A percentile compares a stretch with the other conserved stretches of the same genome.
phyloP scores from a whole-genome alignment of 179 eudicot genomes.

The Silene vulgaris region DNA sequence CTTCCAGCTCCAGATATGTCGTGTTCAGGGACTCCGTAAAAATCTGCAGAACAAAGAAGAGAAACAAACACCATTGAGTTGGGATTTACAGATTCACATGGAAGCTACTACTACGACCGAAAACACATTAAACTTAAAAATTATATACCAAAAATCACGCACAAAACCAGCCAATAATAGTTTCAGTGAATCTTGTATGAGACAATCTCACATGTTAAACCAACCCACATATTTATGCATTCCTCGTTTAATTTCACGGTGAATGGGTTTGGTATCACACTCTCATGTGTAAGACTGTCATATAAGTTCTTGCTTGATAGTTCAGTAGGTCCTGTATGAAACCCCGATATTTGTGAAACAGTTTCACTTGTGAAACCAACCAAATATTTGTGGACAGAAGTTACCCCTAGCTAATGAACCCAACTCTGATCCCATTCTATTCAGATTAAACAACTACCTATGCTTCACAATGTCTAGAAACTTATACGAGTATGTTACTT shows the following conservation, averaged over 20 bases:
- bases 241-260: too few species aligned
- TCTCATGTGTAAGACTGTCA: too few species aligned
- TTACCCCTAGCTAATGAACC: background rate
- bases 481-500: background rate
- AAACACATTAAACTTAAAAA: conserved; percentile 11
- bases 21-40: conserved; percentile 28
- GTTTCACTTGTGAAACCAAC: too few species aligned
- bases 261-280: too few species aligned
- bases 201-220: too few species aligned
- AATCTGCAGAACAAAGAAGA: conserved; percentile 25
- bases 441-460: conserved; percentile 9
- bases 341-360: too few species aligned
- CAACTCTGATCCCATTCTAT: background rate
- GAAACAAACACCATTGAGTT: conserved; percentile 9
- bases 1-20: conserved; percentile 21
- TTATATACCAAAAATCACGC: background rate
- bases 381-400: background rate
- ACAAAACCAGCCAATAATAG: too few species aligned
- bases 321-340: too few species aligned
- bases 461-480: background rate
- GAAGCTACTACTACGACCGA: conserved; percentile 8
- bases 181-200: too few species aligned
- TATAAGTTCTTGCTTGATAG: too few species aligned
- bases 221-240: too few species aligned
- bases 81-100: background rate